Conservation (phyloP, 441 rosid species). For the Daphne laureola region DNA sequence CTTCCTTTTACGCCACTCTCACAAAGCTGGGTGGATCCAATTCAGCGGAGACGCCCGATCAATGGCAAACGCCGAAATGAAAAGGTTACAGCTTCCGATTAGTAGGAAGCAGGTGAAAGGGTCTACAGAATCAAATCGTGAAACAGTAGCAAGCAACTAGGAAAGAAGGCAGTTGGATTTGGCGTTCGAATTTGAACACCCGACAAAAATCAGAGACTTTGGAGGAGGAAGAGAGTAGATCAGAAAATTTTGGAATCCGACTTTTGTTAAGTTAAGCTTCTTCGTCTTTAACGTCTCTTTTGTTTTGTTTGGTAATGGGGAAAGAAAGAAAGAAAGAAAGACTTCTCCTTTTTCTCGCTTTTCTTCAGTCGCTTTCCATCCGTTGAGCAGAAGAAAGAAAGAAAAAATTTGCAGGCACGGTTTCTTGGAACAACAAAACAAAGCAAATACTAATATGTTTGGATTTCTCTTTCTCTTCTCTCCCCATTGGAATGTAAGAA, state of each 20-base stretch:
- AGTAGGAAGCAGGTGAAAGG: no score
- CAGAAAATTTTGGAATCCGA: slow-evolving; percentile 33
- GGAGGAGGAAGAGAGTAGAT: slow-evolving; percentile 16
- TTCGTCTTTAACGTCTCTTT: slow-evolving; percentile 15
- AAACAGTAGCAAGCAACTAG: slow-evolving; percentile 6
- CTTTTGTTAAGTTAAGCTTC: slow-evolving; percentile 21
- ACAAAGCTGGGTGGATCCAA: slow-evolving; percentile 3
- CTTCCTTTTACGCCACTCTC: slow-evolving; percentile 9
- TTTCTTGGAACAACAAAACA: slow-evolving; percentile 11
- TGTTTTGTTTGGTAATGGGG: slow-evolving; percentile 56
- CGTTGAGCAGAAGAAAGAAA: slow-evolving; percentile 17
- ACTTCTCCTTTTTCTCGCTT: slow-evolving; percentile 15
- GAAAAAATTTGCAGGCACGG: slow-evolving; percentile 15
- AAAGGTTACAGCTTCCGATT: background rate
- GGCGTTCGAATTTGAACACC: slow-evolving; percentile 22
- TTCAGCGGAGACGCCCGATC: slow-evolving; percentile 1
- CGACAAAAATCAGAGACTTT: slow-evolving; percentile 18
- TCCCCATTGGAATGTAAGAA: no score
- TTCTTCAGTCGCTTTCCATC: slow-evolving; percentile 14
- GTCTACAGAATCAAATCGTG: slow-evolving; percentile 9
- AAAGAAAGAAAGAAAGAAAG: slow-evolving; percentile 67
- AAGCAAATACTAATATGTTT: no score
- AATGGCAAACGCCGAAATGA: background rate
- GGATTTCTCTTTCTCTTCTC: no score
- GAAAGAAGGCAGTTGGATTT: slow-evolving; percentile 19